Conservation (phyloP, 2,329 filamentous ascomycete species). For the Colletotrichum siamense region DNA sequence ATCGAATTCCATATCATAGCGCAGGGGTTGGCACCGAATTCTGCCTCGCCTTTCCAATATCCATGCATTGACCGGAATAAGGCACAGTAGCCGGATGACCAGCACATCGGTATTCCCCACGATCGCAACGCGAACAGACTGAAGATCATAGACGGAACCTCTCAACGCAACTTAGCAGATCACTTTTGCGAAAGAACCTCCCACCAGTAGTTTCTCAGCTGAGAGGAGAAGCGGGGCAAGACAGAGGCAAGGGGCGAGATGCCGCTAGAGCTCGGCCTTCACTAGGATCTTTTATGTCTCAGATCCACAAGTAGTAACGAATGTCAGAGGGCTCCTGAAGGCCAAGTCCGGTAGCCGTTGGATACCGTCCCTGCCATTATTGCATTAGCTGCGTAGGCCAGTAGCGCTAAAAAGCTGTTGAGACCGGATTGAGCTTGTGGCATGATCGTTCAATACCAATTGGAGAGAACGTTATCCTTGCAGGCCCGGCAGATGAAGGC, state of each 20-base stretch:
- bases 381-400: neutral
- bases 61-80: neutral
- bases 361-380: neutral
- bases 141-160: neutral
- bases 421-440: neutral
- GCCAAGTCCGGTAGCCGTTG: neutral
- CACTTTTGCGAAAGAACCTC: neutral
- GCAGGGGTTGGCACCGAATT: neutral
- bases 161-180: neutral
- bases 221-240: neutral
- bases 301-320: neutral
- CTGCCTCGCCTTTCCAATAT: neutral
- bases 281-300: neutral
- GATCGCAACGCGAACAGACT: neutral
- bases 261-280: neutral
- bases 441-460: neutral
- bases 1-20: neutral
- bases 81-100: neutral
- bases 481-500: neutral
- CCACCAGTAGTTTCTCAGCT: neutral
- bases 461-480: neutral
- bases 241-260: neutral
- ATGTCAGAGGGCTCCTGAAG: neutral
- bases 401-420: neutral
- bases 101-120: neutral